These are phyloP conservation scores for Aplosporella prunicola DNA, from an alignment of 2,329 filamentous ascomycete genomes.

Conservation along the genomic window DNA sequence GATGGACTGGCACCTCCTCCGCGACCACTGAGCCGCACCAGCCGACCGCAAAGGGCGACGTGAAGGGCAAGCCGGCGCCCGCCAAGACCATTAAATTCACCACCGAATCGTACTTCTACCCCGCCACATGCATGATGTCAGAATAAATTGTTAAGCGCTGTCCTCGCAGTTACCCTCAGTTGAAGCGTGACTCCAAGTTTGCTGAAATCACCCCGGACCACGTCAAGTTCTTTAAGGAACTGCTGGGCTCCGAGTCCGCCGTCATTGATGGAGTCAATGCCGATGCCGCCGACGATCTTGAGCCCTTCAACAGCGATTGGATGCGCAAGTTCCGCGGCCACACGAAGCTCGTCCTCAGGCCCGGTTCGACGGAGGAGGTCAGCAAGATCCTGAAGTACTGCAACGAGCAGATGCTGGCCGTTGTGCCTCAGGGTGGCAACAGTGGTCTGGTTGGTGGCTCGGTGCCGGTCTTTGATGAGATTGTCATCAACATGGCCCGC, in stretches of 20 bases:
- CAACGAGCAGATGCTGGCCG: conserved; percentile 83
- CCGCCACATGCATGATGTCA: background rate
- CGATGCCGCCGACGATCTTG: conserved; percentile 69
- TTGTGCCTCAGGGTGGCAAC: conserved; percentile 95
- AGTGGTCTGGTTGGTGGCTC: conserved; percentile 92
- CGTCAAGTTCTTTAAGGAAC: conserved; percentile 68
- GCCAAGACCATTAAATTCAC: conserved; percentile 60
- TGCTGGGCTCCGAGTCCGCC: conserved; percentile 71
- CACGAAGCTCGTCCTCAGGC: conserved; percentile 77
- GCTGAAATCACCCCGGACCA: conserved; percentile 64
- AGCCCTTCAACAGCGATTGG: conserved; percentile 94
- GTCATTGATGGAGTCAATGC: conserved; percentile 74
- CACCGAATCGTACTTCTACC: conserved; percentile 54
- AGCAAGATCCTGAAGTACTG: conserved; percentile 89
- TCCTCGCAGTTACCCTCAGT: conserved; percentile 58
- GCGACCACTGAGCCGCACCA: conserved; percentile 34
- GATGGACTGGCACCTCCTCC: conserved; percentile 28
- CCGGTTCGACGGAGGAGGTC: conserved; percentile 74
- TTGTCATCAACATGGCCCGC: conserved; percentile 79
- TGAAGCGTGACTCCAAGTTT: conserved; percentile 73
- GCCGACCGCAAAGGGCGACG: conserved; percentile 25
- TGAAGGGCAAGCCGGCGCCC: conserved; percentile 25
- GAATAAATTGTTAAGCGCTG: background rate
- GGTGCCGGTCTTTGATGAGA: conserved; percentile 96
- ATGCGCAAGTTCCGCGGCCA: conserved; percentile 98